Evolutionary conservation across 805 yeast species (phyloP), one percentile per base, ranked within the genome.

Genomic region (Lachancea cidri): DNA sequence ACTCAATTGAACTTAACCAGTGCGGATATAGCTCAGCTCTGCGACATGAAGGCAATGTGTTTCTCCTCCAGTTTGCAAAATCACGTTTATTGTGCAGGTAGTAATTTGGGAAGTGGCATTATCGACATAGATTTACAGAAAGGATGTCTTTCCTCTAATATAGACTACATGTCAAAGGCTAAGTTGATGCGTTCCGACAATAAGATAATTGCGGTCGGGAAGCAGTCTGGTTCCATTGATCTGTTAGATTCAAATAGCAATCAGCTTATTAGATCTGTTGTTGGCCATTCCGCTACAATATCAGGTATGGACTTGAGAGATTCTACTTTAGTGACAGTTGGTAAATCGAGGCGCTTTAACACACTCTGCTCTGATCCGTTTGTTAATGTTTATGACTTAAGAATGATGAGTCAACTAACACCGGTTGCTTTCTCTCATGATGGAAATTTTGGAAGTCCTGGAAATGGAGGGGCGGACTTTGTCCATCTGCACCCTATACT

Each of bases 401-500:
- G 94, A 46, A 74, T 79, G 43, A 69, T 85, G 76, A 73, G 76
- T 39, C 73, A 88, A 2, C 62, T 81, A 41, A 70, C 94, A 0
- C 96, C 97, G 3, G 71, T 91, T 5, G 78, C 96, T 3, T 87
- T 88, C 54, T 88, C 94, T 75, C 58, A 61, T 32, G 34, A 29
- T 13, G 61, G 59, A 5, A 53, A 59, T 2, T 47, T 58, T 2
- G 54, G 56, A 48, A 62, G 62, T 9, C 41, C 93, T 1, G 82
- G 88, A 0, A 37, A 39, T 29, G 38, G 35, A 2, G 97, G 97
- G 9, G 96, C 98, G 1, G 73, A 84, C 7, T 84, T 75, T 57
- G 93, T 83, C 1, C 73, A 84, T 36, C 71, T 91, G 46, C 97
- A 91, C 64, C 97, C 98, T 5, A 83, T 84, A 45, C 58, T 88